Evolutionary conservation across 2,329 filamentous ascomycete genomes (phyloP), one percentile per base, ranked within the genome.

Genomic region (Penicillium aurantiogriseum): DNA sequence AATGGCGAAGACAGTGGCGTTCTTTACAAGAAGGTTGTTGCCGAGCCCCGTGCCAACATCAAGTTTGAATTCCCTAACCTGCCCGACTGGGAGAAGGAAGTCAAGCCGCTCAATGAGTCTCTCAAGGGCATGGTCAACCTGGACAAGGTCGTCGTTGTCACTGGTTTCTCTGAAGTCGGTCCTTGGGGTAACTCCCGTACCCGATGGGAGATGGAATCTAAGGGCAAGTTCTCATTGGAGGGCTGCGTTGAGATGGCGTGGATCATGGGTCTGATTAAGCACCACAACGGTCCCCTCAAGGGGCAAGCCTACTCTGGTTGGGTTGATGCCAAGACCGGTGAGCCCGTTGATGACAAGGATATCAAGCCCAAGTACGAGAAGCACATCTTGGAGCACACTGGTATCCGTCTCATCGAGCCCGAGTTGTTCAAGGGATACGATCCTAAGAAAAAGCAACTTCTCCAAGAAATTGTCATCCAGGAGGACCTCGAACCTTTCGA

Each of bases 201-300:
- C 45, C 88, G 94, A 61, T 99, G 94, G 94, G 94, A 99, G 81
- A 99, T 99, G 93, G 94, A 99, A 76, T 92, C 94, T 1, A 88
- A 92, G 66, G 94, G 94, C 72, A 85, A 96, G 71, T 99, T 99
- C 80, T 97, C 94, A 9, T 85, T 99, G 15, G 95, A 99, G 77
- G 94, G 94, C 31, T 97, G 94, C 70, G 89, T 99, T 59, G 94
- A 99, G 78, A 99, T 99, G 94, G 92, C 94, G 33, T 99, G 94
- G 94, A 91, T 99, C 76, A 99, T 97, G 93, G 94, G 94, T 71
- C 86, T 97, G 59, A 97, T 99, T 81, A 97, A 93, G 83, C 96
- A 99, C 77, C 91, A 96, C 81, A 97, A 97, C 68, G 94, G 94
- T 19, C 88, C 88, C 33, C 86, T 99, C 74, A 99, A 99, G 81